A percentile compares a stretch with the other conserved stretches of the same genome.
Evolutionary conservation across 768 basidiomycete genomes (phyloP).

Genomic region (Russula griseocarnosa): DNA sequence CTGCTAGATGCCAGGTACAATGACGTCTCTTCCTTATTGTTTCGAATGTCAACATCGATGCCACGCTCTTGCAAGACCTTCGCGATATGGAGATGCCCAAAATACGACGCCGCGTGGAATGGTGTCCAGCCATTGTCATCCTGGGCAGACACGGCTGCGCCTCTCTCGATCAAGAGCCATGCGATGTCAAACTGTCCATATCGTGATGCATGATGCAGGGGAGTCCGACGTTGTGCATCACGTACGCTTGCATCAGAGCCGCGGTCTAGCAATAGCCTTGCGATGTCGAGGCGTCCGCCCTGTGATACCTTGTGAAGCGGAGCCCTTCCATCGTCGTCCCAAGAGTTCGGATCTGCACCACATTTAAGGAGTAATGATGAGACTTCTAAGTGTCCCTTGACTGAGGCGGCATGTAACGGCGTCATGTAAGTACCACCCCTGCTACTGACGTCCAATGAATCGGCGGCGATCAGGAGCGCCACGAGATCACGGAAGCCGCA

Average conservation of each 20-base stretch:
- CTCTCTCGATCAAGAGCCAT: not conserved
- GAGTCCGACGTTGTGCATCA: too few species aligned
- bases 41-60: not conserved
- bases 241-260: too few species aligned
- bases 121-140: not conserved
- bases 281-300: too few species aligned
- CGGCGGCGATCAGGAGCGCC: not conserved
- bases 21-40: not conserved
- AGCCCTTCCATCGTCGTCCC: not conserved
- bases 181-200: not conserved
- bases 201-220: not conserved
- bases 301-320: not conserved
- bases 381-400: not conserved
- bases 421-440: not conserved
- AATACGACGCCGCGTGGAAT: not conserved
- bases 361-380: not conserved
- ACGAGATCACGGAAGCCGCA: not conserved
- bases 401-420: not conserved
- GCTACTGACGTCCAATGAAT: not conserved
- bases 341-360: not conserved
- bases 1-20: not conserved
- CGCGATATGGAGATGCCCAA: not conserved
- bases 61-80: not conserved
- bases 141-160: not conserved
- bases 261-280: too few species aligned